Base-by-base conservation (phyloP, 169 alveolate genomes). In the Cyclospora cayetanensis region DNA sequence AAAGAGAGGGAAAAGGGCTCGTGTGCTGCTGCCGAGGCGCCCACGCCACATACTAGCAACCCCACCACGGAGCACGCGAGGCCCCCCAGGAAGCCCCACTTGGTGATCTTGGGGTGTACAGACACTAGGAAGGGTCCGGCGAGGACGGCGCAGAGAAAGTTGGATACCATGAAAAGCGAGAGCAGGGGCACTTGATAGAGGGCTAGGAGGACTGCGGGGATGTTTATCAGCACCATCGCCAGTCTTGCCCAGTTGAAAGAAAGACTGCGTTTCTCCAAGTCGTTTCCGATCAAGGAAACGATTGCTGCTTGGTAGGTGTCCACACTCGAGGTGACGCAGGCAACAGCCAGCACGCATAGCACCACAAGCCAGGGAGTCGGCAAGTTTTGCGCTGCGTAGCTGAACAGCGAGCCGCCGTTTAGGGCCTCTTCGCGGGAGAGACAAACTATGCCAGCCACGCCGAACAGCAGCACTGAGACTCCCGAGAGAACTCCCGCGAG, bases 241-340 rank as follows among this genome's bases (percentile, higher is more conserved):
- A 85, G 70, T 11, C 94, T 52, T 0, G 92, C 94, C 94, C 94
- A 92, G 82, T 87, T 92, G 65, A 84, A 70, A 0, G 92, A 84
- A 0, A 25, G 53, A 1, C 52, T 25, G 18, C 20, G 2, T 29
- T 34, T 35, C 37, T 41, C 66, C 43, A 92, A 3, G n/a, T 68
- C 90, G 25, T 66, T 53, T 22, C 83, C 94, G 2, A 92, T 60
- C 2, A 92, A 35, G 27, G 92, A 52, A 50, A 63, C 94, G 4
- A 87, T 76, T 25, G 90, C 94, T 1, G 72, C 68, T 34, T 92
- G 94, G 31, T 50, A 70, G 2, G 94, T 86, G 89, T 92, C 94
- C 15, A 85, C 93, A 12, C 92, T 63, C 0, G 94, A 92, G 4
- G 90, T 29, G 34, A 92, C 94, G 53, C 87, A 77, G 15, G 94